These are phyloP conservation scores for Zymoseptoria crescenta DNA, from an alignment of 2,329 filamentous ascomycete genomes.

Conservation along the genomic window DNA sequence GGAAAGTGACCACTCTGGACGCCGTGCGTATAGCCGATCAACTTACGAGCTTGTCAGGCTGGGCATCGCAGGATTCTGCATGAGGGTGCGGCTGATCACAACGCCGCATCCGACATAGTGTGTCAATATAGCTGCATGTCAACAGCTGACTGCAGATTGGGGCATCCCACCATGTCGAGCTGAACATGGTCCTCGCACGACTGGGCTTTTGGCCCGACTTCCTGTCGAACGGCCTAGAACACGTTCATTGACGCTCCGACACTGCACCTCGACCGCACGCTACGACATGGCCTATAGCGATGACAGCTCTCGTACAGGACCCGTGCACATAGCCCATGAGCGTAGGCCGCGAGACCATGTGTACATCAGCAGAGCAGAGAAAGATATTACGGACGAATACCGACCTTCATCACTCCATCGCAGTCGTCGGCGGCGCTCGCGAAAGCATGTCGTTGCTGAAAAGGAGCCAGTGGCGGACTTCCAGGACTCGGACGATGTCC, in stretches of 20 bases:
- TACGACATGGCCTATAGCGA: neutral
- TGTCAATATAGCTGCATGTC: neutral
- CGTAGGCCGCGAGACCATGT: neutral
- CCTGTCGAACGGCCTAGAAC: too few relatives aligned
- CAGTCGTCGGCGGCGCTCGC: neutral
- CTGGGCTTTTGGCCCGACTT: too few relatives aligned
- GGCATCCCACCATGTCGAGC: neutral
- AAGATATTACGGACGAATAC: neutral
- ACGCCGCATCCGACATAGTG: neutral
- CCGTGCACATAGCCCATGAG: neutral
- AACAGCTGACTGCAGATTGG: neutral
- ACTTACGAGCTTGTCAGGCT: neutral
- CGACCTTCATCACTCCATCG: neutral
- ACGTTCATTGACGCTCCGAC: too few relatives aligned
- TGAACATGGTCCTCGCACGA: neutral
- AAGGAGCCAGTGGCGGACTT: neutral
- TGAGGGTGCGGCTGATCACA: neutral
- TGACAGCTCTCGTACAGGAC: neutral
- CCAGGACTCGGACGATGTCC: slow-evolving; percentile 9
- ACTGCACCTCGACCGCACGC: too few relatives aligned
- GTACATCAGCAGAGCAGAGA: neutral
- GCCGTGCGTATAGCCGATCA: neutral
- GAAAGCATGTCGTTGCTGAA: neutral
- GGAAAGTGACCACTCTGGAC: too few relatives aligned
- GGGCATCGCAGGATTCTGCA: neutral